Base-by-base conservation (phyloP, 2,329 filamentous ascomycete species). In the Fusarium staphyleae region DNA sequence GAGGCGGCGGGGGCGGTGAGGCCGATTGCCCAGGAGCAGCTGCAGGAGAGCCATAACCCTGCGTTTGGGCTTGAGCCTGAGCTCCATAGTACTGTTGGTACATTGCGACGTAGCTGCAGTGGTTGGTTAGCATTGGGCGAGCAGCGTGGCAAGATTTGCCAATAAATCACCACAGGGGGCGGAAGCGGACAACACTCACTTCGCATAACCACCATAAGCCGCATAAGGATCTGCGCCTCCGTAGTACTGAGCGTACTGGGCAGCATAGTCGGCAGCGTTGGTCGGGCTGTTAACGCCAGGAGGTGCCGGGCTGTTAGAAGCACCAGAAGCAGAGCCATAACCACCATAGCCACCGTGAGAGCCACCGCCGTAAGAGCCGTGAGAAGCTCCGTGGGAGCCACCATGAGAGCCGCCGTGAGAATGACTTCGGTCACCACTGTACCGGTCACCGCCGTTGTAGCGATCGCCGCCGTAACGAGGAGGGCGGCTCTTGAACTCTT, bases 211-310 rank as follows among this genome's bases (percentile, higher is more conserved):
- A 57, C 93, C 93, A 66, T 95, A 97, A 8, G 90, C 87, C 34
- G 91, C 91, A 72, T 97, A 97, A 0, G 93, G 93, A 68, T 97
- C 91, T 58, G 83, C 78, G 48, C 80, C 80, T 58, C 81, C 81
- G 57, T 93, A 93, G 73, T 96, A 95, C 71, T 92, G 88, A 3
- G 90, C 88, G 71, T 96, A 96, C 69, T 93, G 89, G 14, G 88
- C 86, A 45, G 85, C 85, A 71, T 95, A 95, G 66, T 96, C 89
- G 8, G 67, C 62, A 34, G 65, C 59, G 29, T 63, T 67, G 29
- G 60, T 66, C 9, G 71, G 53, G 39, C 62, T 69, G 52, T 66
- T 66, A 12, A 67, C 62, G 8, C 62, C 66, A 12, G 69, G 66
- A 39, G 70, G 62, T 36, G 68, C 69, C 33, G 77, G 72, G 52